phyloP scores from a whole-genome alignment of 768 basidiomycete genomes.

The Leccinum incarnatum region DNA sequence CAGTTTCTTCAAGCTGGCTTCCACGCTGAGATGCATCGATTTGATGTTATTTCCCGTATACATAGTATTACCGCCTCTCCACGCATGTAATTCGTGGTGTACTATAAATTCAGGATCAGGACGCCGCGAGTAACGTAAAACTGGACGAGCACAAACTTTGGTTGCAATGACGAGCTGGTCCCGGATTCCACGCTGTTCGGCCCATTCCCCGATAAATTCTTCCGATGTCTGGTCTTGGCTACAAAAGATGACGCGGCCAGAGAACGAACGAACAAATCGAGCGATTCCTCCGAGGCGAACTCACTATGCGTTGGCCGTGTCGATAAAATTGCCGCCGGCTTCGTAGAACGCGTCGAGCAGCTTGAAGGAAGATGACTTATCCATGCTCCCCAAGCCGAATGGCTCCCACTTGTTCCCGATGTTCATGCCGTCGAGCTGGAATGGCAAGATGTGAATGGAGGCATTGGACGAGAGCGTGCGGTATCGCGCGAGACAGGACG shows the following conservation, averaged over 20 bases:
- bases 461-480: background rate
- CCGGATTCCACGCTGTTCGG: slow-evolving; percentile 39
- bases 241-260: background rate
- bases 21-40: slow-evolving; percentile 31
- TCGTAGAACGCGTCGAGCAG: background rate
- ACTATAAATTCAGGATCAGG: slow-evolving; percentile 18
- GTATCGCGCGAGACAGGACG: background rate
- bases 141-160: slow-evolving; percentile 20
- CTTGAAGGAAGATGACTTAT: background rate
- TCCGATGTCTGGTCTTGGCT: slow-evolving; percentile 60
- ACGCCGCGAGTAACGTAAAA: background rate
- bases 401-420: background rate
- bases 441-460: background rate
- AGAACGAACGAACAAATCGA: background rate
- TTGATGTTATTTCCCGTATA: slow-evolving; percentile 27
- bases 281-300: background rate
- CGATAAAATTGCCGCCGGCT: background rate
- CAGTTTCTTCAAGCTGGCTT: slow-evolving; percentile 44
- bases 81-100: slow-evolving; percentile 10
- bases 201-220: slow-evolving; percentile 50
- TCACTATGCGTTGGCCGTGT: background rate
- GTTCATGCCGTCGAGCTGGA: background rate
- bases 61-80: no score
- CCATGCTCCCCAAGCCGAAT: background rate
- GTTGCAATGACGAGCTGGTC: slow-evolving; percentile 48